Base-by-base conservation (phyloP, 208 protist species). In the Crithidia sp. region DNA sequence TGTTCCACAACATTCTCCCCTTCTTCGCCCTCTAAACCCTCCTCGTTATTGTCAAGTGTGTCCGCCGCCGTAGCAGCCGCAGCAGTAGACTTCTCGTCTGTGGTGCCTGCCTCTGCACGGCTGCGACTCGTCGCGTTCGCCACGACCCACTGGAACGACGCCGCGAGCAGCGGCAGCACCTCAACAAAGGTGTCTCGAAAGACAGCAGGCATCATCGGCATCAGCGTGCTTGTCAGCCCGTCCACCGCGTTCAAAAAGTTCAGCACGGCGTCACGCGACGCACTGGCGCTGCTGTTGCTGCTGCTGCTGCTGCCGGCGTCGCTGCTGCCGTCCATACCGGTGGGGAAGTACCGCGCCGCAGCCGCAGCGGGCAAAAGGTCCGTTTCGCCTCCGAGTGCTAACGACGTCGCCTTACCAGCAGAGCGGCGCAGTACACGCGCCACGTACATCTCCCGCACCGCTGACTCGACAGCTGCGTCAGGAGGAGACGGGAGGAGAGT, bases 241-340 rank as follows among this genome's bases (percentile, higher is more conserved):
- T 96, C 92, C 13, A 96, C 62, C 14, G 82, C 76, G 62, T 95
- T 96, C 45, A 95, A 67, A 74, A 91, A 91, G 67, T 71, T 70
- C 77, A 96, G 77, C 50, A 93, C 84, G 41, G 59, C 82, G 72
- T 74, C 76, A 5, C 58, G 66, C 7, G 54, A 55, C 10, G 76
- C 76, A 36, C 9, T 40, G 49, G 17, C 39, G 49, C 8, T 14
- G 45, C 13, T 37, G 17, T 39, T 41, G 45, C 19, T 28, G 28
- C 28, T 28, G 28, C 28, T 28, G 28, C 28, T 28, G 28, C 28
- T 28, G 28, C 28, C 28, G 28, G 28, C 28, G 28, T 28, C 28
- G 28, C 28, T 28, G 28, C 28, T 37, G 39, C 39, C 53, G 14
- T 16, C 37, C 4, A 14, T 54, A 28, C 16, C 49, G 7, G 59